These are phyloP conservation scores for Striga hermonthica DNA, from an alignment of 305 asterid species.

Conservation along the genomic window DNA sequence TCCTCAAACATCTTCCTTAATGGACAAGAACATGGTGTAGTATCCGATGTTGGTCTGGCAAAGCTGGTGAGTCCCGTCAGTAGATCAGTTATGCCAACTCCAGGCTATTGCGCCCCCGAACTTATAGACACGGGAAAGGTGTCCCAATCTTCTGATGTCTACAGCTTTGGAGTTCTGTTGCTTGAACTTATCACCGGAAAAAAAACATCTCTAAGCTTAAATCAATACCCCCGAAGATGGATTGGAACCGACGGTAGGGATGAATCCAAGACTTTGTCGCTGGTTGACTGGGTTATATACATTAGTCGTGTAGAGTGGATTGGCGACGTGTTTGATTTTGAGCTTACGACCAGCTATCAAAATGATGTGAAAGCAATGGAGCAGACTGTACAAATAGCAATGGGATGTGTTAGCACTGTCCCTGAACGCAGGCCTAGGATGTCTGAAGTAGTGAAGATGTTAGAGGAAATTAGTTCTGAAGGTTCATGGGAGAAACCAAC, in stretches of 20 bases:
- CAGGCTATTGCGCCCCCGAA: background rate
- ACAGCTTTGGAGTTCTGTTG: slow-evolving; percentile 7
- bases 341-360: background rate
- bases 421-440: slow-evolving; percentile 15
- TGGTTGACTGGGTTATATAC: slow-evolving; percentile 1
- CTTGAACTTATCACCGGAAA: slow-evolving; percentile 1
- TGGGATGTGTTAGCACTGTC: slow-evolving; percentile 1
- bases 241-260: too few species aligned
- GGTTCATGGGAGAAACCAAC: background rate
- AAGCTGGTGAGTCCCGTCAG: background rate
- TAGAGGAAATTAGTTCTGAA: slow-evolving; percentile 3
- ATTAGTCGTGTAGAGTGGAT: slow-evolving; percentile 1
- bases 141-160: slow-evolving; percentile 8
- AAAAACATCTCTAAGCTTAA: background rate
- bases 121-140: background rate
- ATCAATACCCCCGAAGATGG: too few species aligned
- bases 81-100: background rate
- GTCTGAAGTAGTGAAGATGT: slow-evolving; percentile 3
- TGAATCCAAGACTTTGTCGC: background rate
- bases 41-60: slow-evolving; percentile 9
- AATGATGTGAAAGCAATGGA: background rate
- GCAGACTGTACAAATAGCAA: slow-evolving; percentile 1
- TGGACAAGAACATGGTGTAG: background rate
- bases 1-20: slow-evolving; percentile 6
- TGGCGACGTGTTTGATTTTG: background rate